Base-by-base conservation (phyloP, 805 yeast genomes). In the Ogataea allantospora region DNA sequence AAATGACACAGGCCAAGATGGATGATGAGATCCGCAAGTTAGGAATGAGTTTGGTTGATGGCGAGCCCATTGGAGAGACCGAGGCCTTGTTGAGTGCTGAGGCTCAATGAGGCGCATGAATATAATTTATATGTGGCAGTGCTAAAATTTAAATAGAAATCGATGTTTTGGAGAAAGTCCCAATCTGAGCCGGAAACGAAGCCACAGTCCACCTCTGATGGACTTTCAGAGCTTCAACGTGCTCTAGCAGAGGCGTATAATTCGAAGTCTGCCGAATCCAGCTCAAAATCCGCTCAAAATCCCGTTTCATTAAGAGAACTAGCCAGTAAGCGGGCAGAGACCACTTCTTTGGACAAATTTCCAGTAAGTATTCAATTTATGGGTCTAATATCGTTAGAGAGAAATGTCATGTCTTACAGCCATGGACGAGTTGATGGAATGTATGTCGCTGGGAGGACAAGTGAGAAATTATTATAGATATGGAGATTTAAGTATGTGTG, bases 371-470 rank as follows among this genome's bases (percentile, higher is more conserved):
- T 13, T 12, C 30, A 12, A 10, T 20, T 20, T 30, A 18, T 34
- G 33, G 39, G 6, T 4, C 50, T 36, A 33, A 35, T 34, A 21
- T 21, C n/a, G 20, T 27, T 7, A 60, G 62, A 59, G 51, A 40
- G 67, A 62, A 36, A 53, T 83, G 88, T 73, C 77, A 34, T 83
- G 91, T 54, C 68, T 81, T 37, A 87, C 91, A 29, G 93, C 93
- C 1, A 81, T 89, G 61, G 95, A 89, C 60, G 95, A 88, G 54
- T 67, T 89, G 15, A 72, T 88, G 30, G 80, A 77, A 31, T 91
- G 98, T 58, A 88, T 85, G 63, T 85, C 97, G 0, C 56, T 89
- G 3, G 97, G 96, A 3, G 97, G 97, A 0, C 96, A 89, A 56
- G 65, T 86, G 14, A 75, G 95, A 43, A 75, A 83, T 61, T 83